Conservation (phyloP, 1,284 basidiomycete species). For the Apiotrichum montevideense region DNA sequence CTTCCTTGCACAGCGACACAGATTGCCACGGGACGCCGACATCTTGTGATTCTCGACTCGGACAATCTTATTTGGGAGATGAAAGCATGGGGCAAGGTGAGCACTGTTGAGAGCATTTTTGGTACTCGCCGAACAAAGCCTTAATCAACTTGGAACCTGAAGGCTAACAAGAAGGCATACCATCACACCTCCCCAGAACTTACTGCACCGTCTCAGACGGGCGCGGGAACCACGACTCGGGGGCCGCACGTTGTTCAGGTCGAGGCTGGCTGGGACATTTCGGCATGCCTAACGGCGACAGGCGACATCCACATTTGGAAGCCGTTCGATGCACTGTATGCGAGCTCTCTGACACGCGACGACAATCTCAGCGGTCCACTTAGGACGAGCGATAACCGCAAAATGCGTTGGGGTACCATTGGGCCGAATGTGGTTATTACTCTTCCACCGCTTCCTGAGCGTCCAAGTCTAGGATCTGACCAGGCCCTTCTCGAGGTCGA, state of each 20-base stretch:
- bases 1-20: constrained; percentile 31
- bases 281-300: constrained; percentile 60
- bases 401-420: constrained; percentile 33
- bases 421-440: constrained; percentile 20
- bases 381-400: constrained; percentile 42
- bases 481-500: constrained; percentile 49
- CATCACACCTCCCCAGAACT: constrained; percentile 32
- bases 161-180: constrained; percentile 20
- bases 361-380: constrained; percentile 45
- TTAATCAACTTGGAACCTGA: too few relatives aligned
- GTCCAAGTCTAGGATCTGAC: constrained; percentile 38
- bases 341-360: constrained; percentile 16
- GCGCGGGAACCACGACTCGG: constrained; percentile 14
- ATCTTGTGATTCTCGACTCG: constrained; percentile 39
- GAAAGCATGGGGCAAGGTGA: constrained; percentile 33
- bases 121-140: too few relatives aligned
- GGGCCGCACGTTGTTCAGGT: constrained; percentile 53
- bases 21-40: constrained; percentile 31
- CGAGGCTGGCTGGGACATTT: constrained; percentile 69
- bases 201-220: constrained; percentile 27
- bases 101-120: background rate
- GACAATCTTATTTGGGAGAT: constrained; percentile 45
- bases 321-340: constrained; percentile 51
- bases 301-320: constrained; percentile 72
- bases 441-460: constrained; percentile 1